Evolutionary conservation across 2,329 filamentous ascomycete genomes (phyloP).

Genomic region (Aspergillus puulaauensis): DNA sequence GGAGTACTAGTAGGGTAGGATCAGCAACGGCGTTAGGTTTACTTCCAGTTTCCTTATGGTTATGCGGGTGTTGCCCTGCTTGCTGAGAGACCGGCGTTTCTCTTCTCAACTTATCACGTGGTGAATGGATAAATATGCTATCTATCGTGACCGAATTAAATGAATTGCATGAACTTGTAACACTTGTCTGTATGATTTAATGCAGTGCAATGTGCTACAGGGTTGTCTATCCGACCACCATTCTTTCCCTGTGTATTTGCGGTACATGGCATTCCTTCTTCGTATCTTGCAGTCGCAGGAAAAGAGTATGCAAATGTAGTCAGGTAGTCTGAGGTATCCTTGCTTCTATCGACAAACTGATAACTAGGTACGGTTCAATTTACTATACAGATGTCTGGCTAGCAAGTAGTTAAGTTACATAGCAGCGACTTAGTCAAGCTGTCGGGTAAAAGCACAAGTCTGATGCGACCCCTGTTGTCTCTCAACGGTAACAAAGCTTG

Average conservation of each 20-base stretch:
- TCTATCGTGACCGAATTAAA: slow-evolving; percentile 22
- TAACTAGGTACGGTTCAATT: too few relatives aligned
- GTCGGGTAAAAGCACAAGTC: too few relatives aligned
- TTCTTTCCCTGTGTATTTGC: neutral
- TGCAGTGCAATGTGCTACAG: neutral
- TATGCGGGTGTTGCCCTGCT: slow-evolving; percentile 25
- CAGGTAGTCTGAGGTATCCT: too few relatives aligned
- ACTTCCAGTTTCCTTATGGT: slow-evolving; percentile 26
- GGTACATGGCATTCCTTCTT: neutral
- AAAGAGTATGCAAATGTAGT: neutral
- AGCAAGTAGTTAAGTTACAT: too few relatives aligned
- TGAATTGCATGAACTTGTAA: slow-evolving; percentile 24
- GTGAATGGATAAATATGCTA: slow-evolving; percentile 26
- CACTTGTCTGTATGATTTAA: neutral
- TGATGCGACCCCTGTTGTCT: too few relatives aligned
- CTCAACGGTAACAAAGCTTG: too few relatives aligned
- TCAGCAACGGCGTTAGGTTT: slow-evolving; percentile 35
- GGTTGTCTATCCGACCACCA: neutral
- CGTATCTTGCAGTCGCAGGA: neutral
- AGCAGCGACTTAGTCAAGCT: too few relatives aligned
- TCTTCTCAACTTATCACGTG: slow-evolving; percentile 24
- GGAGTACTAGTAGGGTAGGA: slow-evolving; percentile 16
- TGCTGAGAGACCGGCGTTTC: slow-evolving; percentile 28
- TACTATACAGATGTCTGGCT: neutral
- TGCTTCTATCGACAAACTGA: too few relatives aligned